phyloP scores from a whole-genome alignment of 768 basidiomycete genomes.

The Trametes coccinea region DNA sequence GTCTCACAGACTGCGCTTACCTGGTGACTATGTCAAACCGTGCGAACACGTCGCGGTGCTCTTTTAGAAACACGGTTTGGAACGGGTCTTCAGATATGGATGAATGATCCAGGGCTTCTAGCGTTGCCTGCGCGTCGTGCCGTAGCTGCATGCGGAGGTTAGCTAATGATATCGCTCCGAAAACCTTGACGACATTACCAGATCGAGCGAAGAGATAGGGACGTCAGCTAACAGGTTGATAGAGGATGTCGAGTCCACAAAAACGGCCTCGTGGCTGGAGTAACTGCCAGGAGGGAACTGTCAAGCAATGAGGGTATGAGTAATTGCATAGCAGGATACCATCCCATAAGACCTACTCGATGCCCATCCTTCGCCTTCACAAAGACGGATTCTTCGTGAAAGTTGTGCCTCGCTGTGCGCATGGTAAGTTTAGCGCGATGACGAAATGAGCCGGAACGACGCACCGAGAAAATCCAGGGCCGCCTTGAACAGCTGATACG shows the following conservation, averaged over 20 bases:
- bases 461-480: conserved; percentile 81
- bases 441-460: conserved; percentile 25
- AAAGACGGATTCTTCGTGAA: conserved; percentile 55
- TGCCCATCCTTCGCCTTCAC: conserved; percentile 57
- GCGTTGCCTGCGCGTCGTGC: conserved; percentile 73
- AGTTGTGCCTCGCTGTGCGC: conserved; percentile 67
- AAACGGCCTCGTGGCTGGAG: conserved; percentile 49
- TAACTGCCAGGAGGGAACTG: conserved; percentile 67
- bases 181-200: conserved; percentile 47
- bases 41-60: conserved; percentile 60
- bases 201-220: conserved; percentile 72
- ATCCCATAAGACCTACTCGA: conserved; percentile 40
- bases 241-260: conserved; percentile 77
- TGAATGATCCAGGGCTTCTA: conserved; percentile 58
- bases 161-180: neutral
- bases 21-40: conserved; percentile 75
- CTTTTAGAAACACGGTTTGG: conserved; percentile 68
- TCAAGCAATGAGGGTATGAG: neutral
- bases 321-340: neutral
- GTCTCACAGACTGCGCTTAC: conserved; percentile 37
- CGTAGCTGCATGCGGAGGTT: conserved; percentile 49
- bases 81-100: conserved; percentile 61
- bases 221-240: conserved; percentile 78
- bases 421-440: neutral
- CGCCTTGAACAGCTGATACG: conserved; percentile 88